Evolutionary conservation across 331 rosid species (phyloP).

Genomic region (Rhamnella rubrinervis): DNA sequence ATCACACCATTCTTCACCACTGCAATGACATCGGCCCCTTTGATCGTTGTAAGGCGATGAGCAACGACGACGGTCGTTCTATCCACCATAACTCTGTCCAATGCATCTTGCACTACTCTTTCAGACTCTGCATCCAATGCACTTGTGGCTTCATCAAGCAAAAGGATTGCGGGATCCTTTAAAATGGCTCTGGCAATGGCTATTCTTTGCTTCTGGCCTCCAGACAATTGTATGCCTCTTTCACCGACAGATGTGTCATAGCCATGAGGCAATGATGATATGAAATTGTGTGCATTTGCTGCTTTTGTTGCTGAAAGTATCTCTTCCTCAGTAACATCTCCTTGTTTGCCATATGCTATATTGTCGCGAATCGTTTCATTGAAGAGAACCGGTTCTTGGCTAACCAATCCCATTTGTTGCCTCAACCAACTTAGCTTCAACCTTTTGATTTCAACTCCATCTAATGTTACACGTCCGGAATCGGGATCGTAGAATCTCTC

Average conservation of each 20-base stretch:
- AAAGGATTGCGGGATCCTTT: slow-evolving; percentile 49
- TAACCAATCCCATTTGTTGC: slow-evolving; percentile 60
- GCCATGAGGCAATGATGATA: slow-evolving; percentile 43
- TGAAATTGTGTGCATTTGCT: slow-evolving; percentile 60
- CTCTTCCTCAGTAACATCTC: slow-evolving; percentile 46
- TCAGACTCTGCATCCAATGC: slow-evolving; percentile 70
- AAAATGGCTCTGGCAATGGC: slow-evolving; percentile 62
- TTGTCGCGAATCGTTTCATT: slow-evolving; percentile 60
- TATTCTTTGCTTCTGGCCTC: slow-evolving; percentile 65
- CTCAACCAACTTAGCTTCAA: slow-evolving; percentile 58
- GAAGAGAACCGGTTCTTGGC: slow-evolving; percentile 55
- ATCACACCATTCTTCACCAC: slow-evolving; percentile 50
- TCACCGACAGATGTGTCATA: slow-evolving; percentile 56
- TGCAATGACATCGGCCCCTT: slow-evolving; percentile 46
- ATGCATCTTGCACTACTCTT: slow-evolving; percentile 59
- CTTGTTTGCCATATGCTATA: slow-evolving; percentile 55
- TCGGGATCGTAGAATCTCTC: slow-evolving; percentile 58
- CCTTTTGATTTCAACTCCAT: slow-evolving; percentile 51
- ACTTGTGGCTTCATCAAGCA: slow-evolving; percentile 65
- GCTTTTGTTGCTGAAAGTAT: slow-evolving; percentile 51
- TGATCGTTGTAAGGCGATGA: slow-evolving; percentile 53
- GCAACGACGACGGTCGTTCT: slow-evolving; percentile 57
- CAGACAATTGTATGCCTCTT: slow-evolving; percentile 56
- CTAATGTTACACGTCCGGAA: slow-evolving; percentile 52
- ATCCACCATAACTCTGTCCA: slow-evolving; percentile 44